A percentile compares a stretch with the other conserved stretches of the same genome.
phyloP scores from a whole-genome alignment of 371 early-diverging fungal species.

The Syncephalastrum sp. region DNA sequence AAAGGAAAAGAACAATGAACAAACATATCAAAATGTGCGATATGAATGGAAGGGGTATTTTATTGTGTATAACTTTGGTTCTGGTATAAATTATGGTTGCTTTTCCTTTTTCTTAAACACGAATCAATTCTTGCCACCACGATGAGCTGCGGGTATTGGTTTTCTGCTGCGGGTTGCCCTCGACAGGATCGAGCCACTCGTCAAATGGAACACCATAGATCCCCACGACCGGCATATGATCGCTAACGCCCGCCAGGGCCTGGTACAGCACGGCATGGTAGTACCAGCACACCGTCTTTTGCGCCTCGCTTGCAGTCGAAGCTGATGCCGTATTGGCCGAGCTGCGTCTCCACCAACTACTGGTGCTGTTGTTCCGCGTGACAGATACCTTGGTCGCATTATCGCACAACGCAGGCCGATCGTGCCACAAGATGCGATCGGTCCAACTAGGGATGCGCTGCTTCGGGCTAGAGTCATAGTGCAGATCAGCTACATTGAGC shows the following conservation, averaged over 20 bases:
- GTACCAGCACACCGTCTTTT: constrained; percentile 28
- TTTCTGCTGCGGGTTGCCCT: too few species aligned
- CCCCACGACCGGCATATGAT: constrained; percentile 63
- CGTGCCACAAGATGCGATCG: constrained; percentile 80
- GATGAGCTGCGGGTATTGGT: too few species aligned
- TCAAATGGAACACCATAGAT: constrained; percentile 56
- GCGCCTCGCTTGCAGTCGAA: constrained; percentile 2
- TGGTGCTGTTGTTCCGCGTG: neutral
- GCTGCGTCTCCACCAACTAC: constrained; percentile 12
- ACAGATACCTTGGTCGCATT: constrained; percentile 1
- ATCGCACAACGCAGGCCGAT: constrained; percentile 13
- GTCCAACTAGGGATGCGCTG: constrained; percentile 90
- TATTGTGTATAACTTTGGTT: too few species aligned
- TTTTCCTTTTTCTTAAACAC: too few species aligned
- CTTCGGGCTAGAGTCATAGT: constrained; percentile 78
- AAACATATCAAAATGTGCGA: too few species aligned
- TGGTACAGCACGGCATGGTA: constrained; percentile 39
- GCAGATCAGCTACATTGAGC: constrained; percentile 15
- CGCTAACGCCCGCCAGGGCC: constrained; percentile 35
- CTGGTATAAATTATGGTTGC: too few species aligned
- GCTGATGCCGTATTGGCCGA: constrained; percentile 3
- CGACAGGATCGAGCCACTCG: constrained; percentile 19
- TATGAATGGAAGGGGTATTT: too few species aligned
- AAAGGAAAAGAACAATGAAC: too few species aligned
- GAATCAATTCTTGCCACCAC: too few species aligned